Evolutionary conservation across 148 eudicot genomes (phyloP), one percentile per base, ranked within the genome.

Genomic region (Gaultheria prostrata): DNA sequence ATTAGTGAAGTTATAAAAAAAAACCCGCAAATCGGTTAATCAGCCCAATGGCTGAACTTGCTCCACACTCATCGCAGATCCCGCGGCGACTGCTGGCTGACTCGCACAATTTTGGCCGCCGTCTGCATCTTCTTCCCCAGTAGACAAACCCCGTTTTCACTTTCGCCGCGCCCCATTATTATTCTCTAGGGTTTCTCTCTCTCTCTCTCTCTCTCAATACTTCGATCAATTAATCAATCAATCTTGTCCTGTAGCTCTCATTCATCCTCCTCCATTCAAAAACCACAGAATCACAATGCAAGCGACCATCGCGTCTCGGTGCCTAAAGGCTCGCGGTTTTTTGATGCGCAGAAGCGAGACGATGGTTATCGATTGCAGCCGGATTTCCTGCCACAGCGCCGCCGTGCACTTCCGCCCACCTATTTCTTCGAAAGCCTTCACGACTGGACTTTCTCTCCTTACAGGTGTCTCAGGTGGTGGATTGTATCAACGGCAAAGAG

Each of bases 291-390:
- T 4, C 50, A 53, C 24, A 4, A 89, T 89, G 91, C 91, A 83
- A 74, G 84, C 85, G 1, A 10, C 86, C 11, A 45, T 83, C 51
- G 84, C 77, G 14, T 67, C 85, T 4, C 85, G 89, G 86, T 89
- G 85, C 51, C 21, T 82, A 26, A 85, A 82, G 87, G 81, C 78
- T 45, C 81, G 79, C 26, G 46, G 77, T 21, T 4, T 80, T 20
- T 24, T 86, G 28, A 65, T 65, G 33, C 72, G 67, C 72, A 71
- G 61, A 28, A 54, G 76, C 24, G 51, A 32, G 9, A 53, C 53
- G 78, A n/a, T 75, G 50, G n/a, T 10, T 39, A 45, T 50, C 49
- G 46, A 33, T 54, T 61, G 85, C 49, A 53, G 76, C 26, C 53
- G 50, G 28, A n/a, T 77, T 65, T 43, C 61, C n/a, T 35, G 54